Conservation (phyloP, 2,329 filamentous ascomycete species). For the Diaporthe amygdali region DNA sequence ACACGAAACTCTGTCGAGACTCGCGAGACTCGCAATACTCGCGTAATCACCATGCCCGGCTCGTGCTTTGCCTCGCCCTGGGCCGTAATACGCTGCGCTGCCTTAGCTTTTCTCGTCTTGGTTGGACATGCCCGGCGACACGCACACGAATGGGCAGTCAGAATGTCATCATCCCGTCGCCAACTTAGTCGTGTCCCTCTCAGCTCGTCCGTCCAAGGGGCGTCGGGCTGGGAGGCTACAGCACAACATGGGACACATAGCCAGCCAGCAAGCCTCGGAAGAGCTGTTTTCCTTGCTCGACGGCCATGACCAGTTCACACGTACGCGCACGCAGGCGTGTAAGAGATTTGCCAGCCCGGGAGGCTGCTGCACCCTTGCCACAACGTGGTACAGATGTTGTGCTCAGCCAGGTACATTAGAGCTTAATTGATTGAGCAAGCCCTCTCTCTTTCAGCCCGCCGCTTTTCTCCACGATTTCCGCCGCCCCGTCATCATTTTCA, state of each 20-base stretch:
- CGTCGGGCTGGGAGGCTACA: slow-evolving; percentile 1
- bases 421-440: neutral
- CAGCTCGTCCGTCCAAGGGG: neutral
- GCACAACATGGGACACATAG: too few relatives aligned
- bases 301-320: neutral
- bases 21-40: neutral
- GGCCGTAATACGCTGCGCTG: neutral
- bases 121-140: slow-evolving; percentile 19
- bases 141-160: neutral
- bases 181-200: slow-evolving; percentile 3
- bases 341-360: neutral
- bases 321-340: neutral
- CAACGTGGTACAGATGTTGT: slow-evolving; percentile 9
- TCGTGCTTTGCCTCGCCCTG: neutral
- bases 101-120: neutral
- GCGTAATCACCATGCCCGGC: neutral
- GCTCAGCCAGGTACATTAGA: neutral
- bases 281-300: neutral
- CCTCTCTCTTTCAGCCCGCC: neutral
- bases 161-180: slow-evolving; percentile 6
- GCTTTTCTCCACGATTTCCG: neutral
- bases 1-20: neutral
- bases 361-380: neutral
- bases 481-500: neutral
- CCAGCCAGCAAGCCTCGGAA: neutral